Evolutionary conservation across 1,284 basidiomycete genomes (phyloP).

Genomic region (Pholiota adiposa): DNA sequence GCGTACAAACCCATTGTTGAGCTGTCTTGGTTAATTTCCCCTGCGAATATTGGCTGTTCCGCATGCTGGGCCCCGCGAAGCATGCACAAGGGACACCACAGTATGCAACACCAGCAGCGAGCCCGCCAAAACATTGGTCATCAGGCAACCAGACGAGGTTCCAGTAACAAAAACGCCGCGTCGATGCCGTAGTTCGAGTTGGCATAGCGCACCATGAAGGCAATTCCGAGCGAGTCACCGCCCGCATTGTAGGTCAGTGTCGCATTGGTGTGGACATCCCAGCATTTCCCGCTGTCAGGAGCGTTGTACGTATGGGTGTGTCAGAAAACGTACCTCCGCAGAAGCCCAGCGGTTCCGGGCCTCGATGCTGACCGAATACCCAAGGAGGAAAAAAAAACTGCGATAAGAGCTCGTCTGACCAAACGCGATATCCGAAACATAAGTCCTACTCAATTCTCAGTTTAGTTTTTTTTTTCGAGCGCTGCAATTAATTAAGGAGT

Average conservation of each 20-base stretch:
- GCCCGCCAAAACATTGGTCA: constrained; percentile 59
- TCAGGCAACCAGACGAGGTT: constrained; percentile 61
- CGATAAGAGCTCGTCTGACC: no score
- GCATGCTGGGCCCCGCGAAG: constrained; percentile 50
- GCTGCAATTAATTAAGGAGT: no score
- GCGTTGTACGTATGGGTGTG: constrained; percentile 26
- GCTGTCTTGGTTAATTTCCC: constrained; percentile 49
- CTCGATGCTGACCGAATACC: no score
- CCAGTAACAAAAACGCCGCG: constrained; percentile 39
- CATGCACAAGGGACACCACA: constrained; percentile 61
- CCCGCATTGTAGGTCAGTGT: constrained; percentile 59
- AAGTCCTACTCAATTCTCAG: no score
- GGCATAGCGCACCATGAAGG: constrained; percentile 50
- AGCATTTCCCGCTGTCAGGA: constrained; percentile 53
- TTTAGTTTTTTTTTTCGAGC: no score
- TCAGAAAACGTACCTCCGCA: no score
- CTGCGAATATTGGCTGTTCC: constrained; percentile 52
- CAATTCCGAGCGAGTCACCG: constrained; percentile 58
- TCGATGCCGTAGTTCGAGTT: constrained; percentile 53
- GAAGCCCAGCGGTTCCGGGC: no score
- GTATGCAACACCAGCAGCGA: constrained; percentile 50
- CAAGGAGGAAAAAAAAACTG: no score
- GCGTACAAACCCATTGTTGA: constrained; percentile 40
- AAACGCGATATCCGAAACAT: no score
- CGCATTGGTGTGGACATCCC: constrained; percentile 54